Conservation (phyloP, 306 rosid species). For the Cucurbita maxima region DNA sequence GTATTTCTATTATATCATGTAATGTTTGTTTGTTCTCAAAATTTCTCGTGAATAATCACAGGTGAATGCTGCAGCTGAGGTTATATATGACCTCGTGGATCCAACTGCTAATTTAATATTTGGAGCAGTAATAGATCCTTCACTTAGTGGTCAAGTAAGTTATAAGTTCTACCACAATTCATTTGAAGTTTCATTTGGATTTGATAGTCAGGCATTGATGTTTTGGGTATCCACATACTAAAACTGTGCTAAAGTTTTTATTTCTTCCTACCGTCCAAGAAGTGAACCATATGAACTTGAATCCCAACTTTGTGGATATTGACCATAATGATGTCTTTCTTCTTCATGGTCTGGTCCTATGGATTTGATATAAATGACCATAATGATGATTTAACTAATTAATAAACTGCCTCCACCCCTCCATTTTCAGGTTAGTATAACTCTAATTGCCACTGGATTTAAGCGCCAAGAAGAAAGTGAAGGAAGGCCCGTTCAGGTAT, state of each 20-base stretch:
- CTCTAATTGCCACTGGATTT: slow-evolving; percentile 94
- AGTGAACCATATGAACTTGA: neutral
- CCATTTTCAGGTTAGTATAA: slow-evolving; percentile 66
- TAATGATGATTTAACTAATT: neutral
- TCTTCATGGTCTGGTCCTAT: neutral
- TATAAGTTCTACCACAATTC: neutral
- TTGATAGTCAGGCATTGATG: neutral
- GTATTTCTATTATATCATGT: neutral
- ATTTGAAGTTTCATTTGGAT: neutral
- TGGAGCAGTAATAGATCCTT: slow-evolving; percentile 98
- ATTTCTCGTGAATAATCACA: slow-evolving; percentile 7
- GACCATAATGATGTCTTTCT: neutral
- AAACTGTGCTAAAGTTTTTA: neutral
- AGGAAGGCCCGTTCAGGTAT: slow-evolving; percentile 67
- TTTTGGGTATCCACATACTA: neutral
- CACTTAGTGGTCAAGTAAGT: slow-evolving; percentile 95
- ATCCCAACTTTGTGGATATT: neutral
- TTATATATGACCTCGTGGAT: slow-evolving; percentile 96
- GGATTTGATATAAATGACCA: neutral
- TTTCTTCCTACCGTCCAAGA: neutral
- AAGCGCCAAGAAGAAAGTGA: slow-evolving; percentile 96
- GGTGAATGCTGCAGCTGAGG: slow-evolving; percentile 99
- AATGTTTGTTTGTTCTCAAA: neutral
- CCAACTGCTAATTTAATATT: slow-evolving; percentile 92
- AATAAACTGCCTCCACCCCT: neutral